Evolutionary conservation across 768 basidiomycete species (phyloP), one percentile per base, ranked within the genome.

Genomic region (Tricholoma sp.): DNA sequence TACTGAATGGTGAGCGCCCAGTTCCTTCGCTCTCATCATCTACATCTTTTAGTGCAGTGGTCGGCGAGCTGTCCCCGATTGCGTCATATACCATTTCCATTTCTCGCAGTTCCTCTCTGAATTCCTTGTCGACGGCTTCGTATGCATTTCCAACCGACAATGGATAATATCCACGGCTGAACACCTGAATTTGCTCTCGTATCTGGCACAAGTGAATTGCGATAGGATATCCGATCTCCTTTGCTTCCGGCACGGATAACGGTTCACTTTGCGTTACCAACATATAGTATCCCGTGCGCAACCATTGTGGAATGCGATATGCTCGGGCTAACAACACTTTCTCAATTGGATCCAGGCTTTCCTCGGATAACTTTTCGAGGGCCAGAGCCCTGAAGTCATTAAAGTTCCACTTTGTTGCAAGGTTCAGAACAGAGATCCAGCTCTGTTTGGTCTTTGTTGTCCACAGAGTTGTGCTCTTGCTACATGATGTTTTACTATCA

Each of bases 331-430:
- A 57, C 4, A 52, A 54, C 19, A 76, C 65, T 58, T 70, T 69
- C 9, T 72, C 69, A 5, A 66, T 56, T 27, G 68, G 61, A 5
- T 59, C 59, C 12, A 69, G 51, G 0, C 41, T 45, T 2, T 60
- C 35, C 5, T 54, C 9, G 2, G 59, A 29, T 21, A 79, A 62
- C 1, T 61, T 55, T 5, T 66, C n/a, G 14, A 74, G 63, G 4
- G 74, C 73, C 35, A 65, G 57, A 19, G 60, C 53, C 32, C 72
- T 66, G 27, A 76, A 50, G 11, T 56, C 51, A n/a, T 64, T 57
- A 51, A 74, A 74, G 45, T 67, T 64, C 74, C 77, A 79, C 62
- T 73, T 72, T 5, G 61, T 69, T 7, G 77, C 63, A 18, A 79
- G 62, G 58, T 73, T 73, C 21, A 76, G 60, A 21, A 74, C 69